Base-by-base conservation (phyloP, 495 filamentous ascomycete genomes). In the Terfezia boudieri region DNA sequence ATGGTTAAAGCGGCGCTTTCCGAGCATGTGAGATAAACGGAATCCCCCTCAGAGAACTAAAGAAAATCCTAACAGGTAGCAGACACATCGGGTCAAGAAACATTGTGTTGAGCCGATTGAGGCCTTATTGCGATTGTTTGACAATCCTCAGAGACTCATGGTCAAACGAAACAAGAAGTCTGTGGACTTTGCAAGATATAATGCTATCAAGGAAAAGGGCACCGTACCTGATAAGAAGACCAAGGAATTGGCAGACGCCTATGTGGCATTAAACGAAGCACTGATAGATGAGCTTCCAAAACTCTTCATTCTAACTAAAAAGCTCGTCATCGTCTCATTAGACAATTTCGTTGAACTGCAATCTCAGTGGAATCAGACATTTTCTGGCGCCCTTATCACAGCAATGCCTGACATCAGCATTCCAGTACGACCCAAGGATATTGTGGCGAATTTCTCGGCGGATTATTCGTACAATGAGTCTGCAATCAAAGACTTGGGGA, bases 281-380 rank as follows among this genome's bases (percentile, higher is more conserved):
- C 70, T 96, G 55, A 95, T 94, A 66, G 80, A 88, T 46, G 89
- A 96, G 60, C 73, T 99, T 26, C 90, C 90, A 10, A 83, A 80
- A 61, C 77, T 99, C 11, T 94, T 85, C 56, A 67, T 67, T 10
- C 66, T 87, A 51, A 94, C 87, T 0, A 81, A 79, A 52, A 82
- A 79, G 60, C 68, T 94, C 50, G 82, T 86, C 57, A 81, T 86
- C 58, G 79, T 80, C 0, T 86, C 83, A 57, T 68, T 94, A 36
- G 75, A 74, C 55, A 84, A 83, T 61, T 86, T 95, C 60, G 75
- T 94, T 53, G 72, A 81, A 55, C 77, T 93, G 41, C 87, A 95
- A 58, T 70, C 74, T 2, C 68, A 79, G 16, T 99, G 87, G 87
- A 84, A 76, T 58, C 71, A 71, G 32, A 76, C 82, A 12, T 83